phyloP scores from a whole-genome alignment of 441 rosid species.

The Brassica balearica region DNA sequence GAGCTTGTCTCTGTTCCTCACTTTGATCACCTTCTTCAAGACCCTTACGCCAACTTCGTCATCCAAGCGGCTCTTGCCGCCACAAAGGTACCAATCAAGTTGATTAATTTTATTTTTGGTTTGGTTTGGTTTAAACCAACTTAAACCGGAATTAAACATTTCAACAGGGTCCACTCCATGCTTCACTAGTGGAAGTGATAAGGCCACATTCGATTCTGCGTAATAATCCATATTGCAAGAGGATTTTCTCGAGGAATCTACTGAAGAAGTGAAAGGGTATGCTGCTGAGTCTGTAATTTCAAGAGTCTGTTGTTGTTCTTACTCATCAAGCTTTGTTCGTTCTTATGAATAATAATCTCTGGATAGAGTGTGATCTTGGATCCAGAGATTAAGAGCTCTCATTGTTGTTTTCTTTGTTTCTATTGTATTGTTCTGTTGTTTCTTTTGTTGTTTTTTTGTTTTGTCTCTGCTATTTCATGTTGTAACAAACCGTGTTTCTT shows the following conservation, averaged over 20 bases:
- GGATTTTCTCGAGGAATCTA: conserved; percentile 71
- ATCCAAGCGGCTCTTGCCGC: conserved; percentile 75
- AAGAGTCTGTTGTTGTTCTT: conserved; percentile 42
- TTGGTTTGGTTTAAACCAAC: background rate
- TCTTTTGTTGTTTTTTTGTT: conserved; percentile 34
- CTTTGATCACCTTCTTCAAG: conserved; percentile 81
- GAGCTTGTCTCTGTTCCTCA: conserved; percentile 70
- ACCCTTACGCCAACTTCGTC: conserved; percentile 89
- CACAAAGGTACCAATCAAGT: conserved; percentile 56
- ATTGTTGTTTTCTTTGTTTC: conserved; percentile 22
- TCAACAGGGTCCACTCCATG: conserved; percentile 50
- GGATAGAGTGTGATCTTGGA: conserved; percentile 11
- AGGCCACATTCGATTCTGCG: conserved; percentile 63
- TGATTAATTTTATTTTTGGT: background rate
- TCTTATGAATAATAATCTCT: conserved; percentile 38
- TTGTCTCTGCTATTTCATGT: conserved; percentile 18
- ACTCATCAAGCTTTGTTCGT: conserved; percentile 6
- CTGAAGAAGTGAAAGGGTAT: conserved; percentile 55
- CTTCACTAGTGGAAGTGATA: conserved; percentile 62
- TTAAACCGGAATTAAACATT: background rate
- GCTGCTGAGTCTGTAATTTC: conserved; percentile 39
- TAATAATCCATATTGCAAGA: conserved; percentile 78
- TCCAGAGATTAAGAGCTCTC: conserved; percentile 24
- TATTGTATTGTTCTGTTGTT: conserved; percentile 41
- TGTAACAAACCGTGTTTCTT: conserved; percentile 32